Conservation (phyloP, 768 basidiomycete species). For the Crepidotus variabilis region DNA sequence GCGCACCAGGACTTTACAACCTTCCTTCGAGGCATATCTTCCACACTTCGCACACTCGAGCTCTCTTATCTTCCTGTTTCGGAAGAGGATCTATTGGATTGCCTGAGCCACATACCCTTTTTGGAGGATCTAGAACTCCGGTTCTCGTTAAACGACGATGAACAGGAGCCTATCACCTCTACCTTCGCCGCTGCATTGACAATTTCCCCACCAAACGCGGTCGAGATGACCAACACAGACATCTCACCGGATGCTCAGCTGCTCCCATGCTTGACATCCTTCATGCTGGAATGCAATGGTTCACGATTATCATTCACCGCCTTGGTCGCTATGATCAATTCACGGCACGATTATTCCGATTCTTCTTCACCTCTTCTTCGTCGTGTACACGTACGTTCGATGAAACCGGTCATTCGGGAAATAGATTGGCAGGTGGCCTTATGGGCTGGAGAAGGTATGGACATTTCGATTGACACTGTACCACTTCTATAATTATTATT, state of each 20-base stretch:
- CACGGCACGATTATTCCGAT: slow-evolving; percentile 21
- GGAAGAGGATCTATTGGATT: slow-evolving; percentile 27
- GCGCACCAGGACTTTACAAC: slow-evolving; percentile 24
- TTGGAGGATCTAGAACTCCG: slow-evolving; percentile 29
- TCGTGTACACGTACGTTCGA: slow-evolving; percentile 25
- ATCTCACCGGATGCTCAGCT: not conserved
- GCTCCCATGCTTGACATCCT: slow-evolving; percentile 22
- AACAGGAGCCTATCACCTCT: slow-evolving; percentile 34
- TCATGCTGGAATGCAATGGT: slow-evolving; percentile 33
- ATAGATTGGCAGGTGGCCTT: slow-evolving; percentile 14
- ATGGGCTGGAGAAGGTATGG: slow-evolving; percentile 25
- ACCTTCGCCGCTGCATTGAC: slow-evolving; percentile 20
- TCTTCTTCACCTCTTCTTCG: slow-evolving; percentile 13
- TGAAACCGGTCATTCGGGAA: slow-evolving; percentile 21
- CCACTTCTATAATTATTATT: slow-evolving; percentile 16
- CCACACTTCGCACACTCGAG: slow-evolving; percentile 26
- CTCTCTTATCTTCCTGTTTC: slow-evolving; percentile 36
- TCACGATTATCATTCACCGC: slow-evolving; percentile 19
- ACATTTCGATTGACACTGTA: slow-evolving; percentile 21
- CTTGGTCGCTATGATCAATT: slow-evolving; percentile 29
- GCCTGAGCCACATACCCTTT: slow-evolving; percentile 24
- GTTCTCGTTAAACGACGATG: slow-evolving; percentile 28
- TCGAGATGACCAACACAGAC: not conserved
- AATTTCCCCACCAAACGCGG: not conserved
- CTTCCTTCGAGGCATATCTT: slow-evolving; percentile 22